Evolutionary conservation across 83 land plant genomes (phyloP).

Genomic region (Diphasiastrum complanatum): DNA sequence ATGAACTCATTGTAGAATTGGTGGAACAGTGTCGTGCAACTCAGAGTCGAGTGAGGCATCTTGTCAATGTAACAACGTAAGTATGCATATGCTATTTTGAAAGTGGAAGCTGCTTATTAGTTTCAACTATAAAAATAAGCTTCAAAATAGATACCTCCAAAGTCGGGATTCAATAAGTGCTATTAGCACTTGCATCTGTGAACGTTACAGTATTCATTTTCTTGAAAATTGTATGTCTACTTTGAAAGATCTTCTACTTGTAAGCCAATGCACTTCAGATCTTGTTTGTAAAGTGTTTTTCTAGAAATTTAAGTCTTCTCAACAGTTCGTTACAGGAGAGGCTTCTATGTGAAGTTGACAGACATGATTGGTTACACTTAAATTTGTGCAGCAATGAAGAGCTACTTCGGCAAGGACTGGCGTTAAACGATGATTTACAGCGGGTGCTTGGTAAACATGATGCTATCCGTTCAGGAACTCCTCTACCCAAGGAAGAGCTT

Average conservation of each 20-base stretch:
- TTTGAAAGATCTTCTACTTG: not conserved
- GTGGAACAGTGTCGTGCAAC: slow-evolving; percentile 64
- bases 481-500: slow-evolving; percentile 4
- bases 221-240: not conserved
- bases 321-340: no score
- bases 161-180: not conserved
- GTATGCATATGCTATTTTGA: slow-evolving; percentile 1
- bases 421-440: slow-evolving; percentile 16
- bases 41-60: slow-evolving; percentile 79
- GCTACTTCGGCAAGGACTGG: slow-evolving; percentile 11
- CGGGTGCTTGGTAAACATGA: slow-evolving; percentile 14
- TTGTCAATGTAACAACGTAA: slow-evolving; percentile 64
- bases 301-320: no score
- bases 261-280: not conserved
- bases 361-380: no score
- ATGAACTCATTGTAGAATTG: slow-evolving; percentile 82
- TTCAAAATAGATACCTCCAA: not conserved
- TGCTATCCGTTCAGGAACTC: slow-evolving; percentile 9
- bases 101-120: not conserved
- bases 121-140: not conserved
- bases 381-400: slow-evolving; percentile 11
- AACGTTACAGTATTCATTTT: not conserved
- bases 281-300: no score
- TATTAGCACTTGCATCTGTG: not conserved
- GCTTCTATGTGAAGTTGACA: no score